Percentiles rank a stretch among this genome's conserved stretches.
These are phyloP conservation scores for Cryptococcus maquisensis DNA, from an alignment of 1,284 basidiomycete species.

Conservation along the genomic window DNA sequence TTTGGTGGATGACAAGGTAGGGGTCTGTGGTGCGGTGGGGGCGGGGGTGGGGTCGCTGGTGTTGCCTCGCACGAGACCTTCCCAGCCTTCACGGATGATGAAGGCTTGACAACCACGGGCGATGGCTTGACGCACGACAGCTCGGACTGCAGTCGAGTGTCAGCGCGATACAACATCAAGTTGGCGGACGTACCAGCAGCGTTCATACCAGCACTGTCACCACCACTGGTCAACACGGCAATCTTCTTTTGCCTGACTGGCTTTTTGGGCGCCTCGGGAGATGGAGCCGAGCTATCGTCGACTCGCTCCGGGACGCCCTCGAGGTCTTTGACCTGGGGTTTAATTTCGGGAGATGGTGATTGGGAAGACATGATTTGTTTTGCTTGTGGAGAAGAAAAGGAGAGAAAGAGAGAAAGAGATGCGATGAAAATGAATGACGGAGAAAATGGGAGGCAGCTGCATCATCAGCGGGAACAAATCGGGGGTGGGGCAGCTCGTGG, in stretches of 20 bases:
- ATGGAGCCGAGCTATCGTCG: background rate
- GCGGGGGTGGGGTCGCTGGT: slow-evolving; percentile 36
- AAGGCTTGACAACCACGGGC: slow-evolving; percentile 88
- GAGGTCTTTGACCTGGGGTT: slow-evolving; percentile 21
- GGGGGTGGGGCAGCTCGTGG: background rate
- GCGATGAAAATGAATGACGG: background rate
- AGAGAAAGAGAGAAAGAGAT: background rate
- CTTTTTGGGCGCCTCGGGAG: background rate
- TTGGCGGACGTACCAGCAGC: slow-evolving; percentile 57
- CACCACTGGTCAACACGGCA: slow-evolving; percentile 92
- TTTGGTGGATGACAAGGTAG: slow-evolving; percentile 17
- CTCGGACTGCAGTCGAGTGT: slow-evolving; percentile 58
- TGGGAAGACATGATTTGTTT: background rate
- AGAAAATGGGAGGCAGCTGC: background rate
- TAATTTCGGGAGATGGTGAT: background rate
- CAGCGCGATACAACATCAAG: background rate
- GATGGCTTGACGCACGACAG: slow-evolving; percentile 84
- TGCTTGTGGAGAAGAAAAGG: background rate
- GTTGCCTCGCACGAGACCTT: slow-evolving; percentile 71
- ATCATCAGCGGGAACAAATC: background rate
- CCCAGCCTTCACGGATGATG: slow-evolving; percentile 95
- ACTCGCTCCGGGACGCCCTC: slow-evolving; percentile 24
- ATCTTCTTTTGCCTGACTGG: slow-evolving; percentile 53
- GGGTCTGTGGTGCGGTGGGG: slow-evolving; percentile 29
- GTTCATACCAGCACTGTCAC: slow-evolving; percentile 97